Evolutionary conservation across 2,329 filamentous ascomycete genomes (phyloP).

Genomic region (Nemania abortiva): DNA sequence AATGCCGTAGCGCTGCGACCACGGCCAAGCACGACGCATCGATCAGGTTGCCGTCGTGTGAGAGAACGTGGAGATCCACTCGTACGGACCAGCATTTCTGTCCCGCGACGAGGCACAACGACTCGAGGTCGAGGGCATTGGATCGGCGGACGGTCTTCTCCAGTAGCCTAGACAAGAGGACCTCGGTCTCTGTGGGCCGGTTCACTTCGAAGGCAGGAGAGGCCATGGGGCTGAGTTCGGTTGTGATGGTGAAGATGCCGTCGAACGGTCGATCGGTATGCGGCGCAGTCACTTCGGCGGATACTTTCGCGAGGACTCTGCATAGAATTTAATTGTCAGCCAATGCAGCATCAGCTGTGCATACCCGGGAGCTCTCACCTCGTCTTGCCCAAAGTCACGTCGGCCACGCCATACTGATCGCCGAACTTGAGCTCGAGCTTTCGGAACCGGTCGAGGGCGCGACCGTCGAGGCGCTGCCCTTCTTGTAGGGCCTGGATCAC

Average conservation of each 20-base stretch:
- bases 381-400: slow-evolving; percentile 90
- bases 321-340: slow-evolving; percentile 33
- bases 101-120: slow-evolving; percentile 90
- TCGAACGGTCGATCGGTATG: slow-evolving; percentile 92
- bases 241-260: slow-evolving; percentile 91
- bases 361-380: slow-evolving; percentile 65
- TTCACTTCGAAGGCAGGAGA: slow-evolving; percentile 90
- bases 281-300: slow-evolving; percentile 87
- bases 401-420: slow-evolving; percentile 89
- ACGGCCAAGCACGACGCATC: slow-evolving; percentile 89
- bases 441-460: slow-evolving; percentile 83
- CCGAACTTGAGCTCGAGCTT: slow-evolving; percentile 83
- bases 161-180: slow-evolving; percentile 86
- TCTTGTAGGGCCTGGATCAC: slow-evolving; percentile 85
- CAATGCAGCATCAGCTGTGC: slow-evolving; percentile 12
- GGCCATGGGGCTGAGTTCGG: slow-evolving; percentile 92
- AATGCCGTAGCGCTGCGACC: slow-evolving; percentile 89
- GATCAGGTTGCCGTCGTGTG: slow-evolving; percentile 89
- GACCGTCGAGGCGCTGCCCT: slow-evolving; percentile 85
- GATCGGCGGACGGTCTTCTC: slow-evolving; percentile 96
- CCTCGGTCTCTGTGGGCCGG: slow-evolving; percentile 84
- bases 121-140: slow-evolving; percentile 93
- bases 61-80: slow-evolving; percentile 90
- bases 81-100: slow-evolving; percentile 92
- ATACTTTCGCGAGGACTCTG: slow-evolving; percentile 86